Base-by-base conservation (phyloP, 495 filamentous ascomycete species). In the Stereocaulon alpinum region DNA sequence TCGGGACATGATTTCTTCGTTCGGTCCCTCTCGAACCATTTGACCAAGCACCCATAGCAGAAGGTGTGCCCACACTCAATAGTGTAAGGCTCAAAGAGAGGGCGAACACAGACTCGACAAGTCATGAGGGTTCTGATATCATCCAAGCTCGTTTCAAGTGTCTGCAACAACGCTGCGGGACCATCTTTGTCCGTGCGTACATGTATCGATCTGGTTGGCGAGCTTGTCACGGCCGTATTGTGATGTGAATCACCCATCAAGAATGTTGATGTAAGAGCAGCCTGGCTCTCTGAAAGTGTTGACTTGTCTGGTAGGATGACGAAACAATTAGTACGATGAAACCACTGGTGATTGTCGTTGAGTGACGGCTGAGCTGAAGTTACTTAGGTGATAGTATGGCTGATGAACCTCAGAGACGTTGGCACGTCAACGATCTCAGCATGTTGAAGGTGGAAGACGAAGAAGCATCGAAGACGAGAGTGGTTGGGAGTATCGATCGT, bases 31-130 rank as follows among this genome's bases (percentile, higher is more conserved):
- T 71, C 72, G 63, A 89, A 82, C 86, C 86, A 89, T 61, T 78
- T 79, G 37, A 78, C 71, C 27, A 88, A 71, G 67, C 86, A 89
- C 45, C 77, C 82, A 64, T 89, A 89, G 68, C 86, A 89, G 64
- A 86, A 89, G 5, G 86, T 86, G 70, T 89, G 86, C 1, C 86
- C 86, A 63, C 86, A 89, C 43, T 80, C 77, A 43, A 86, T 78
- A 20, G 78, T 85, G 68, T 84, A 89, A 9, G 86, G 86, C 64
- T 89, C 86, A 71, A 86, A 88, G 14, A 89, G 73, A 34, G 85
- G 77, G 22, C 81, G 76, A 41, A 84, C 78, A 62, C 86, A 89
- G 54, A 89, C 84, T 54, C 84, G 82, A 69, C 86, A 89, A 53
- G 80, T 82, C 63, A 86, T 55, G 14, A 79, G 66, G 24, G 58